Evolutionary conservation across 371 early-diverging fungal genomes (phyloP).

Genomic region (Massospora cicadina): DNA sequence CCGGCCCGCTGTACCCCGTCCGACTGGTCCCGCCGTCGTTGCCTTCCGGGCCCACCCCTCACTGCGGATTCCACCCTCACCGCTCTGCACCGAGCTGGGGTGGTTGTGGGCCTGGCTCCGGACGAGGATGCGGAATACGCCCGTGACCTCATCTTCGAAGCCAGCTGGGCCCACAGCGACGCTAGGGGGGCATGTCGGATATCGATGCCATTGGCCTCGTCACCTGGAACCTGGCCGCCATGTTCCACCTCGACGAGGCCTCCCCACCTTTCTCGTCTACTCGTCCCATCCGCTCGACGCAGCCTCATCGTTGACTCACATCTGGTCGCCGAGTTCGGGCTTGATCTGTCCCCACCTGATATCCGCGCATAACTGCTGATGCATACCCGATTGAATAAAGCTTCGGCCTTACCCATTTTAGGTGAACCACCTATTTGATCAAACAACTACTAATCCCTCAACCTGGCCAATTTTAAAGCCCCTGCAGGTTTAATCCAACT

Average conservation of each 20-base stretch:
- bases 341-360: no score
- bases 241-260: slow-evolving; percentile 7
- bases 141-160: slow-evolving; percentile 54
- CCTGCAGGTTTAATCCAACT: no score
- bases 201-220: slow-evolving; percentile 46
- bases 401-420: no score
- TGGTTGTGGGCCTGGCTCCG: slow-evolving; percentile 39
- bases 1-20: slow-evolving; percentile 47
- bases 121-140: slow-evolving; percentile 29
- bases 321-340: background rate
- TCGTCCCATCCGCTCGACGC: background rate
- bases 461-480: no score
- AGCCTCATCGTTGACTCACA: background rate
- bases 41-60: slow-evolving; percentile 37
- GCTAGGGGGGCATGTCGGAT: slow-evolving; percentile 28
- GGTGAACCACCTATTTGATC: no score
- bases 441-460: no score
- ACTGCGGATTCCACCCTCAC: slow-evolving; percentile 36
- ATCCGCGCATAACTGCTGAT: no score
- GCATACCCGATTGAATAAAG: no score
- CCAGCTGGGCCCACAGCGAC: slow-evolving; percentile 43
- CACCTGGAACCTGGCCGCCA: slow-evolving; percentile 43
- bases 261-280: background rate
- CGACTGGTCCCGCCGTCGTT: slow-evolving; percentile 44
- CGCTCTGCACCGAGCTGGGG: slow-evolving; percentile 35